Evolutionary conservation across 805 yeast species (phyloP), one percentile per base, ranked within the genome.

Genomic region (Yamadazyma scolyti): DNA sequence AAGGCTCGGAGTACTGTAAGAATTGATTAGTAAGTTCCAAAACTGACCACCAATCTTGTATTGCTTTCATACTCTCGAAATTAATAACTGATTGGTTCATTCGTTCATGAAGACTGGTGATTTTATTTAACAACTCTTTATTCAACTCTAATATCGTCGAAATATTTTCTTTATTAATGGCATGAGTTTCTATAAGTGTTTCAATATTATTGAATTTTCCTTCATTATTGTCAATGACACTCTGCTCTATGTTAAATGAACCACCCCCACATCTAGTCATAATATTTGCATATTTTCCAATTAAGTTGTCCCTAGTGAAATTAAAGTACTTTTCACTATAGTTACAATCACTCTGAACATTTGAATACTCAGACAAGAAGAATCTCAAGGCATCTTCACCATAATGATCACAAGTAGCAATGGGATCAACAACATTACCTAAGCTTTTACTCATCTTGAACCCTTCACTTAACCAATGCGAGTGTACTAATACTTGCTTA

Each of bases 381-480:
- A 85, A 79, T 40, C 96, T 67, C 24, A 88, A 58, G 0, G 84
- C 58, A 53, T 84, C 93, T n/a, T 68, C 54, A 0, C 88, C 96
- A 46, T 82, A 85, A 24, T 66, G 54, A 0, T 73, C 65, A 4
- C 75, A 64, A 18, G 81, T 67, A n/a, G 62, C 73, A 12, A 83
- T 50, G 0, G 98, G 98, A 48, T 93, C 97, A 4, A 90, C 94
- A 7, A 90, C 97, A 51, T 93, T 93, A 0, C 97, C 96, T 33
- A 79, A 61, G 34, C 94, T 81, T 48, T 93, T 93, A 30, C 95
- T 84, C 98, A 93, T 93, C 52, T 93, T 93, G 25, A 77, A 64
- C 0, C 97, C 97, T 20, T 79, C 82, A 55, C 82, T 74, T 14
- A 89, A 65, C 97, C 97, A 93, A 55, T 93, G 98, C 5, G 94